These are phyloP conservation scores for Ormosia semicastrata DNA, from an alignment of 306 rosid genomes.

Conservation along the genomic window DNA sequence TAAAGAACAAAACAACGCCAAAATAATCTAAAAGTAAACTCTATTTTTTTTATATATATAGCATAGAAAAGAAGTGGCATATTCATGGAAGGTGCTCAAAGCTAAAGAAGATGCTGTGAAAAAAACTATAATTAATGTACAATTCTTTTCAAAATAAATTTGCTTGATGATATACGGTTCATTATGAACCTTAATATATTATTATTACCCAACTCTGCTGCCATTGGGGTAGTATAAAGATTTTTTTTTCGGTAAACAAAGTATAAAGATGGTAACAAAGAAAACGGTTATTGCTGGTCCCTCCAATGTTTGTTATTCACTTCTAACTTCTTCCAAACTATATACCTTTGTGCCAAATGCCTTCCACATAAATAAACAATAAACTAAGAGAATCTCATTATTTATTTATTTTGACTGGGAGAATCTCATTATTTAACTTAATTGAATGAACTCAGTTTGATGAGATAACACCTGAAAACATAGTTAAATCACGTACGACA, in stretches of 20 bases:
- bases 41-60: not conserved
- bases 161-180: not conserved
- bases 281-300: constrained; percentile 12
- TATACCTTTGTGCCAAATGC: constrained; percentile 8
- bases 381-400: not conserved
- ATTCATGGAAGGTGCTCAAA: constrained; percentile 7
- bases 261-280: constrained; percentile 19
- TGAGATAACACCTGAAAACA: not conserved
- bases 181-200: constrained; percentile 13
- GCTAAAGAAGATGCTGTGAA: constrained; percentile 26
- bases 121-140: constrained; percentile 10
- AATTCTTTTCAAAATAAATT: not conserved
- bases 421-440: not conserved
- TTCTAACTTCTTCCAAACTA: constrained; percentile 8
- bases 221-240: constrained; percentile 16
- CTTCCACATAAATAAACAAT: not conserved
- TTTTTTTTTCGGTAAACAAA: not conserved
- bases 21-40: not conserved
- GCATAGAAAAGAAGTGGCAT: constrained; percentile 2
- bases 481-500: not conserved
- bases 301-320: not conserved
- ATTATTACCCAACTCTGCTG: not conserved
- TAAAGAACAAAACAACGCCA: not conserved
- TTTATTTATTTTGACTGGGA: not conserved
- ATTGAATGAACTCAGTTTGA: not conserved